Evolutionary conservation across 352 stramenopile genomes (phyloP), one percentile per base, ranked within the genome.

Genomic region (Phytophthora quininea): DNA sequence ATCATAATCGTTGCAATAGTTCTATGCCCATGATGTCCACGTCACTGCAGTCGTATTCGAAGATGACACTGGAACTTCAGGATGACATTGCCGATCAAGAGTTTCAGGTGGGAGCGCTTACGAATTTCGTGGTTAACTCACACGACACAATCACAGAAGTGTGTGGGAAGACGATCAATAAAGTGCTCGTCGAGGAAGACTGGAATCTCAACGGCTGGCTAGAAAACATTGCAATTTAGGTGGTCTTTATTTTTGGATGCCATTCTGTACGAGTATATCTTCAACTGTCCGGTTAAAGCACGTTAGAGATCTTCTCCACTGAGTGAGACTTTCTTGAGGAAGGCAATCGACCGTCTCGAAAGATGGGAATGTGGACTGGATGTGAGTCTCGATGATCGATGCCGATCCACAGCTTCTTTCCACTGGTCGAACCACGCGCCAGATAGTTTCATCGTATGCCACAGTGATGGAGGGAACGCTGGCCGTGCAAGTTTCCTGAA

Each of bases 31-130:
- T 78, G 47, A 60, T 67, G 14, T 73, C 60, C 5, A 80, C 81
- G 31, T 62, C 64, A 3, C 63, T 88, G 49, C 80, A 85, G 59
- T 83, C 78, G 47, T 88, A 73, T 67, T 73, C 77, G 27, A 80
- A 77, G 45, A 82, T 80, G 52, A 73, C 71, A 1, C 76, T 82
- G 45, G 75, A 84, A 47, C 66, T 89, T 8, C 71, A 84, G 46
- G 74, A 86, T 27, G 71, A 84, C 45, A 74, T 87, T 30, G 69
- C 58, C 30, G 67, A 86, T 48, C 66, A 79, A 55, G 67, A 80
- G 7, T 57, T 77, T 35, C 63, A 79, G 53, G 64, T 84, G 8
- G 70, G 71, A 7, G 58, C 55, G 27, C 64, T 84, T 14, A 78
- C 71, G 3, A 51, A 84, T 46, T 78, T 84, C 45, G 71, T 84